Evolutionary conservation across 1,139 yeast genomes (phyloP).

Genomic region (Candida glucosophila): DNA sequence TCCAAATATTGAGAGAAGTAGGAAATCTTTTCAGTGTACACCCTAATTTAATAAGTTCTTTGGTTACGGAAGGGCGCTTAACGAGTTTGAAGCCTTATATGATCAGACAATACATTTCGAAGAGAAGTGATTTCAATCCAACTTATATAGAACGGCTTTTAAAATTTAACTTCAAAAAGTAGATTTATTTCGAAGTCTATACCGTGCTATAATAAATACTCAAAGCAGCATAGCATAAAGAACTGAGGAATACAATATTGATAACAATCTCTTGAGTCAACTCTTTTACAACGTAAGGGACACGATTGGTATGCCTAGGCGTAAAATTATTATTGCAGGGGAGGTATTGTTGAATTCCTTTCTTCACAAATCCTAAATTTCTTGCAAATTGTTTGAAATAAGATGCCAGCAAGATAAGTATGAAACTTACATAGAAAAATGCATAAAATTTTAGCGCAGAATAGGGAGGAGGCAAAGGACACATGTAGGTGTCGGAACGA

Average conservation of each 20-base stretch:
- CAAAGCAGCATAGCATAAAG: too few species aligned
- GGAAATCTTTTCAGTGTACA: slow-evolving; percentile 82
- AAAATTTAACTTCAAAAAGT: slow-evolving; percentile 26
- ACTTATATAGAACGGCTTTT: slow-evolving; percentile 45
- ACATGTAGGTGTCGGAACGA: slow-evolving; percentile 39
- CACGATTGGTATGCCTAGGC: too few species aligned
- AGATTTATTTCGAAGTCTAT: too few species aligned
- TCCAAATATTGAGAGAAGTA: slow-evolving; percentile 69
- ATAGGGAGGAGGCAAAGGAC: slow-evolving; percentile 69
- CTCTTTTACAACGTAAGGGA: too few species aligned
- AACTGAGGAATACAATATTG: too few species aligned
- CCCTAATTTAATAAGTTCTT: slow-evolving; percentile 56
- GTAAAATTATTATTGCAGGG: too few species aligned
- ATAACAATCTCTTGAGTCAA: too few species aligned
- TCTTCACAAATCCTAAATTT: too few species aligned
- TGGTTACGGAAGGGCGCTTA: slow-evolving; percentile 77
- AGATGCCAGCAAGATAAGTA: slow-evolving; percentile 2
- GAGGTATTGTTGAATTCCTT: too few species aligned
- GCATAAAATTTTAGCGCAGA: slow-evolving; percentile 37
- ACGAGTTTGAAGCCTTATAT: slow-evolving; percentile 59
- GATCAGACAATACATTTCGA: slow-evolving; percentile 61
- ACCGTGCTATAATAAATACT: too few species aligned
- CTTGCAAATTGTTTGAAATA: too few species aligned
- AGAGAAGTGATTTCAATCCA: slow-evolving; percentile 61
- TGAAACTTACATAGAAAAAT: slow-evolving; percentile 6